phyloP scores from a whole-genome alignment of 164 flowering plant genomes.

The Dillenia suffruticosa region DNA sequence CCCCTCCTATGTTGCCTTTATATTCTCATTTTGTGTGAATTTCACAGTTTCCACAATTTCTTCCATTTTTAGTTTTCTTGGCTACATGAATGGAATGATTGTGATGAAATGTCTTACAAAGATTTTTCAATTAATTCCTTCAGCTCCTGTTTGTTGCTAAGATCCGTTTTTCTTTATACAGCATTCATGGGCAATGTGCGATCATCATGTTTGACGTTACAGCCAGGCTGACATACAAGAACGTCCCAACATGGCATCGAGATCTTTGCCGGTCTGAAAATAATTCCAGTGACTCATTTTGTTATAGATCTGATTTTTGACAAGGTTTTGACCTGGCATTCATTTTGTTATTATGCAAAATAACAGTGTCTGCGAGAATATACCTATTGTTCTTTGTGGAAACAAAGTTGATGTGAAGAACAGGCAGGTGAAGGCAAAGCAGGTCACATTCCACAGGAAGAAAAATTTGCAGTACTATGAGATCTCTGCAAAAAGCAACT shows the following conservation, averaged over 20 bases:
- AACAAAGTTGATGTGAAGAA: slow-evolving; percentile 74
- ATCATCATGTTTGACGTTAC: slow-evolving; percentile 72
- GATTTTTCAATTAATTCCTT: no score
- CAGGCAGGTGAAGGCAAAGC: slow-evolving; percentile 70
- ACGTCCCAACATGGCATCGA: slow-evolving; percentile 73
- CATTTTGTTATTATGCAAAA: not conserved
- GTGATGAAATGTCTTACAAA: no score
- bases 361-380: slow-evolving; percentile 58
- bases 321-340: not conserved
- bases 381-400: slow-evolving; percentile 68
- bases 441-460: slow-evolving; percentile 69
- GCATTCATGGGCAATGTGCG: slow-evolving; percentile 79
- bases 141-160: not conserved
- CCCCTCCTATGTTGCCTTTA: no score
- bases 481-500: slow-evolving; percentile 68
- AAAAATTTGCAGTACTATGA: slow-evolving; percentile 70
- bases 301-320: not conserved
- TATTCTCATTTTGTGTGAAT: no score
- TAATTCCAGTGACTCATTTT: not conserved
- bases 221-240: slow-evolving; percentile 64
- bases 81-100: no score
- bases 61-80: no score
- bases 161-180: slow-evolving; percentile 10
- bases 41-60: no score
- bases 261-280: slow-evolving; percentile 53